A percentile compares a stretch with the other conserved stretches of the same genome.
phyloP scores from a whole-genome alignment of 495 filamentous ascomycete genomes.

The Xylaria sp. region DNA sequence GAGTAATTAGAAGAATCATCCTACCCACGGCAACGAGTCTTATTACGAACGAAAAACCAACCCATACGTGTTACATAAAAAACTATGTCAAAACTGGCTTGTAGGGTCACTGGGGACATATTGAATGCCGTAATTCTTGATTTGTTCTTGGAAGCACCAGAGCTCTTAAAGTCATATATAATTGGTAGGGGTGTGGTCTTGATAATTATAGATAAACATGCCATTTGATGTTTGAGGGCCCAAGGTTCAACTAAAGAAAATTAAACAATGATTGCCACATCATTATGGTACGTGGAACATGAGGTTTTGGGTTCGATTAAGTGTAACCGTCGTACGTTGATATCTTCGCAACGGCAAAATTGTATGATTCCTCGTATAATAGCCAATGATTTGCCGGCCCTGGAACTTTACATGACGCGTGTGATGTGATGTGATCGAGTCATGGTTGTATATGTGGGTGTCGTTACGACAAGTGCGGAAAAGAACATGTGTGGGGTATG shows the following conservation, averaged over 20 bases:
- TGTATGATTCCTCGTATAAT: background rate
- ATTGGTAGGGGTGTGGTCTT: background rate
- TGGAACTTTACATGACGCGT: background rate
- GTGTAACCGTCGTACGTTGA: background rate
- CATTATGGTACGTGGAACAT: background rate
- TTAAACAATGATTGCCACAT: background rate
- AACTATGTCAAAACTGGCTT: background rate
- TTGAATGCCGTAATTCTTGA: background rate
- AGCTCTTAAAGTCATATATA: too few species aligned
- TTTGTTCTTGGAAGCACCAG: background rate
- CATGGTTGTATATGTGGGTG: background rate
- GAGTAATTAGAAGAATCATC: background rate
- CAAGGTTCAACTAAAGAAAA: background rate
- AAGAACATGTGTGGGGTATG: background rate
- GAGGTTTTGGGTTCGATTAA: background rate
- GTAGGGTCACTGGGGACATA: background rate
- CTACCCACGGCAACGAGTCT: background rate
- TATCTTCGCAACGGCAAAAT: background rate
- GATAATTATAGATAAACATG: background rate
- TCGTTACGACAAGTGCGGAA: background rate
- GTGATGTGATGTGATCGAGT: constrained; percentile 6
- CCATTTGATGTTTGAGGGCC: background rate
- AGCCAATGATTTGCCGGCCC: background rate
- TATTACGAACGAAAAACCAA: background rate
- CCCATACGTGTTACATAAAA: background rate